Evolutionary conservation across 306 rosid species (phyloP), one percentile per base, ranked within the genome.

Genomic region (Trifolium pratense): DNA sequence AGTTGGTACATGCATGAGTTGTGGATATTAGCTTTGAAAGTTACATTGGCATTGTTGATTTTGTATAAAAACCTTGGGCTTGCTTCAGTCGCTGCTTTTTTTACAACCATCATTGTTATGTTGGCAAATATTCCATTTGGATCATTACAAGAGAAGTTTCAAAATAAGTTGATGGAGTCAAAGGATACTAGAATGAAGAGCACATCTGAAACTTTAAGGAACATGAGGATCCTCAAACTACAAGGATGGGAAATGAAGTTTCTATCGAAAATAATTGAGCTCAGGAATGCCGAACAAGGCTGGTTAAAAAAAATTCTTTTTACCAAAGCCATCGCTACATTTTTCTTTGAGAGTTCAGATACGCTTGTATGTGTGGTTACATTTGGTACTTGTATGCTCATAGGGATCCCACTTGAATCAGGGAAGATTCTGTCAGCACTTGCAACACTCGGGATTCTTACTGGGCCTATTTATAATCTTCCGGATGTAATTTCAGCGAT

Each of bases 161-260:
- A 86, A n/a, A 49, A n/a, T 6, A 84, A 84, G 80, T 32, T 88
- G 59, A 86, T 86, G 92, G 80, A 82, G 18, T 84, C 86, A 12
- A 88, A 86, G 53, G 92, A 88, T 71, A 32, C 12, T 25, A 65
- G 90, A 68, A 88, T 86, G 86, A 88, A 84, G 62, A 59, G 81
- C 37, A 86, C 86, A 1, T 82, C 88, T 48, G 90, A 88, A 88
- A 53, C 80, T 62, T 75, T 88, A 15, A 88, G 84, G 76, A 86
- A 80, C 83, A 84, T 89, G 89, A 79, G 80, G 72, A 85, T 89
- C 73, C 87, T 89, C 53, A 86, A 89, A 66, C 79, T 89, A 13
- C 87, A 86, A 70, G 90, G 85, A 68, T 89, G 93, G 93, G 91
- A 86, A 64, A 86, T 82, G 87, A 89, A 83, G 83, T 89, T 89